These are phyloP conservation scores for Peronosclerospora sorghi DNA, from an alignment of 352 stramenopile genomes.

Conservation along the genomic window DNA sequence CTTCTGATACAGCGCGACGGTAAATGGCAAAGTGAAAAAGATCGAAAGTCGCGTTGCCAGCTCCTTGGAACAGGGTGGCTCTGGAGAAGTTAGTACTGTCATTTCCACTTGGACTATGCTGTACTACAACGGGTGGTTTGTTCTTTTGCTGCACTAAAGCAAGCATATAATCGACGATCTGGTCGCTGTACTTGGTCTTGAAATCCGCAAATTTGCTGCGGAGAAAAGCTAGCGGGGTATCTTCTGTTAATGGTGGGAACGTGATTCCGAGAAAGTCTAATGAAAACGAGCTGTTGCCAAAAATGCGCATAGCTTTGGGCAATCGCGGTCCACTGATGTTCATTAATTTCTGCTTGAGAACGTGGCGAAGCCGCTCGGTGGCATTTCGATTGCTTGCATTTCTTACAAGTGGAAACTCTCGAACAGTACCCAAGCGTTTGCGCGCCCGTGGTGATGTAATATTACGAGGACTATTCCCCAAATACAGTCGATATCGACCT, in stretches of 20 bases:
- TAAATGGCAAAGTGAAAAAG: slow-evolving; percentile 70
- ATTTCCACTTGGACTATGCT: slow-evolving; percentile 6
- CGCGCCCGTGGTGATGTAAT: slow-evolving; percentile 22
- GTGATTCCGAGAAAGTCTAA: slow-evolving; percentile 40
- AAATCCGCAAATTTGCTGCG: slow-evolving; percentile 42
- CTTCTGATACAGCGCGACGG: slow-evolving; percentile 19
- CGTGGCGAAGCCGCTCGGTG: slow-evolving; percentile 33
- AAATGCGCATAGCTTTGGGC: slow-evolving; percentile 43
- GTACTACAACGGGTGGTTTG: slow-evolving; percentile 4
- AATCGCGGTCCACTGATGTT: slow-evolving; percentile 41
- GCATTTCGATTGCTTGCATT: slow-evolving; percentile 20
- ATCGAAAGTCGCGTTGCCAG: slow-evolving; percentile 41
- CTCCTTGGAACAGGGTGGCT: slow-evolving; percentile 27
- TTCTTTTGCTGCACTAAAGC: slow-evolving; percentile 22
- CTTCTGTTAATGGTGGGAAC: slow-evolving; percentile 48
- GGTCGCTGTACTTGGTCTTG: slow-evolving; percentile 35
- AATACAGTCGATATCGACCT: slow-evolving; percentile 42
- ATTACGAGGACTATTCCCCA: slow-evolving; percentile 61
- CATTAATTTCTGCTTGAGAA: slow-evolving; percentile 47
- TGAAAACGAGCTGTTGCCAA: slow-evolving; percentile 38
- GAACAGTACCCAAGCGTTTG: slow-evolving; percentile 12
- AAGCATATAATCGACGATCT: slow-evolving; percentile 56
- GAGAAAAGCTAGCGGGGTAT: slow-evolving; percentile 51
- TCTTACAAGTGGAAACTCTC: slow-evolving; percentile 7
- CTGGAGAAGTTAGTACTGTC: slow-evolving; percentile 13